These are phyloP conservation scores for Capsella bursapastoris DNA, from an alignment of 345 rosid species.

Conservation along the genomic window DNA sequence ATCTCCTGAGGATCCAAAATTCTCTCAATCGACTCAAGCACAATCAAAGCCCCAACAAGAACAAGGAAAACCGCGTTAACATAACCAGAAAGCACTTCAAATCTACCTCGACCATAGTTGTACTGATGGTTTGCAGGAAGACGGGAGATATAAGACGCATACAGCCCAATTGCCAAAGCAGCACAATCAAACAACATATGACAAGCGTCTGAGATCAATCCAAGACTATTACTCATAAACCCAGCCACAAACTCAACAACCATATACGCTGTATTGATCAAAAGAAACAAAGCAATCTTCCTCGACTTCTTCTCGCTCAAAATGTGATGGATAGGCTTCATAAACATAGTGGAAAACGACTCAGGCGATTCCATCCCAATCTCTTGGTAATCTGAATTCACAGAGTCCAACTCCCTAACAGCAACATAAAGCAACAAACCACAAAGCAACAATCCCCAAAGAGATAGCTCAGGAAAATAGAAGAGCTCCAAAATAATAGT, in stretches of 20 bases:
- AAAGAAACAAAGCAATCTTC: slow-evolving; percentile 87
- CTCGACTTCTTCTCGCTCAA: slow-evolving; percentile 94
- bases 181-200: slow-evolving; percentile 99
- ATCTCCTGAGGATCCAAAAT: slow-evolving; percentile 97
- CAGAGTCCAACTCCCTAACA: slow-evolving; percentile 71
- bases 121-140: slow-evolving; percentile 90
- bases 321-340: slow-evolving; percentile 85
- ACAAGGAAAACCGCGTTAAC: slow-evolving; percentile 91
- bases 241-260: slow-evolving; percentile 92
- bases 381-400: slow-evolving; percentile 52
- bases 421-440: slow-evolving; percentile 73
- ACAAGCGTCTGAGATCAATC: slow-evolving; percentile 94
- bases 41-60: slow-evolving; percentile 89
- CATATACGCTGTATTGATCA: slow-evolving; percentile 91
- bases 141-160: slow-evolving; percentile 91
- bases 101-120: slow-evolving; percentile 95
- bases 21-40: slow-evolving; percentile 91
- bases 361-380: slow-evolving; percentile 74
- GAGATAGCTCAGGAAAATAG: slow-evolving; percentile 83
- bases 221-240: slow-evolving; percentile 97
- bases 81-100: slow-evolving; percentile 93
- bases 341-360: slow-evolving; percentile 52
- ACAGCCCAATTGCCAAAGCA: slow-evolving; percentile 89
- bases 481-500: slow-evolving; percentile 79
- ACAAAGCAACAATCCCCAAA: slow-evolving; percentile 78